phyloP scores from a whole-genome alignment of 148 eudicot species.

The Chenopodium album region DNA sequence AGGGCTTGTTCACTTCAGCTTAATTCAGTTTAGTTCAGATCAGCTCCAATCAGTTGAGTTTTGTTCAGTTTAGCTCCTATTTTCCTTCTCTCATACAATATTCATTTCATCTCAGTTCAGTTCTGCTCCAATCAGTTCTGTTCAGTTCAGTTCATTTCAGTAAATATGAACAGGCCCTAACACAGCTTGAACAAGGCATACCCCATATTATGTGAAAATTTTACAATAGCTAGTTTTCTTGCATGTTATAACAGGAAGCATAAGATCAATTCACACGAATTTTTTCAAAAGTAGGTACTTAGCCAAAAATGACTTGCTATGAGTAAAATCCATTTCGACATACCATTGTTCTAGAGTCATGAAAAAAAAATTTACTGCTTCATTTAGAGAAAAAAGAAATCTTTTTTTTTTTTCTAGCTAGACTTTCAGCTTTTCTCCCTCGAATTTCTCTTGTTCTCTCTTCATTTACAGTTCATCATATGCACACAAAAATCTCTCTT shows the following conservation, averaged over 20 bases:
- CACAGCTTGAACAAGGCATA: too few relatives aligned
- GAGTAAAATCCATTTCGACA: not conserved
- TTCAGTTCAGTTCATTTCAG: too few relatives aligned
- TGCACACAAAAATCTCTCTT: constrained; percentile 26
- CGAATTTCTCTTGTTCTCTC: not conserved
- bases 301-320: not conserved
- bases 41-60: too few relatives aligned
- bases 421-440: not conserved
- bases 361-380: not conserved
- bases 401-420: not conserved
- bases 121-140: too few relatives aligned
- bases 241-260: not conserved
- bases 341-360: not conserved
- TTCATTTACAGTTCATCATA: constrained; percentile 15
- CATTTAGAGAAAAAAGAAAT: not conserved
- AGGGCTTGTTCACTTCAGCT: too few relatives aligned
- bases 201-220: too few relatives aligned
- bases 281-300: not conserved
- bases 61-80: too few relatives aligned
- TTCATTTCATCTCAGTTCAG: too few relatives aligned
- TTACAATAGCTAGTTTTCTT: too few relatives aligned
- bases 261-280: not conserved
- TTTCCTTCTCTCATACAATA: too few relatives aligned
- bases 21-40: too few relatives aligned
- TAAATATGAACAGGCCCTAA: too few relatives aligned